These are phyloP conservation scores for Annulohypoxylon moriforme DNA, from an alignment of 495 filamentous ascomycete species.

Conservation along the genomic window DNA sequence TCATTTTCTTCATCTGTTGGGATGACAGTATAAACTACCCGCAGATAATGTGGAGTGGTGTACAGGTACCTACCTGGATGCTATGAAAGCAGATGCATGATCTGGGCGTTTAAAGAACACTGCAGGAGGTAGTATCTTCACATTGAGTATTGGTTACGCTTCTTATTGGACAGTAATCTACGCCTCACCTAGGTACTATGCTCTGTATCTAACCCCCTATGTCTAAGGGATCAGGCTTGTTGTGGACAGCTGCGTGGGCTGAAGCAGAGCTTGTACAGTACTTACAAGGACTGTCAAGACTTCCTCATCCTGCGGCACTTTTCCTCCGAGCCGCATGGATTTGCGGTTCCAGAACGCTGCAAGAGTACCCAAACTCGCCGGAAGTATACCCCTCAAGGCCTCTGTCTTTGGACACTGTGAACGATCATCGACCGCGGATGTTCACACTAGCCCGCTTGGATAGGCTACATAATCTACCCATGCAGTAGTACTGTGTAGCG, in stretches of 20 bases:
- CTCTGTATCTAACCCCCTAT: constrained; percentile 6
- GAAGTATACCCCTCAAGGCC: not conserved
- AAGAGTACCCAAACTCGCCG: constrained; percentile 5
- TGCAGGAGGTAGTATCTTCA: constrained; percentile 17
- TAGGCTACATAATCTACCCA: constrained; percentile 23
- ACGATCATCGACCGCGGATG: constrained; percentile 18
- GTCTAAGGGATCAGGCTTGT: not conserved
- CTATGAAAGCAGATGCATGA: constrained; percentile 5
- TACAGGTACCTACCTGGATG: constrained; percentile 3
- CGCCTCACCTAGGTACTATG: not conserved
- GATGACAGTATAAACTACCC: not conserved
- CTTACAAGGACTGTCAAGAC: not conserved
- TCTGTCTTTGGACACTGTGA: constrained; percentile 26
- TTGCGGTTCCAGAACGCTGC: constrained; percentile 16
- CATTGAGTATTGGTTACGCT: not conserved
- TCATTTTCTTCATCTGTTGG: not conserved
- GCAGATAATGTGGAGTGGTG: constrained; percentile 11
- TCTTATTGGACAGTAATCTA: constrained; percentile 13
- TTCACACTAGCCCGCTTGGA: constrained; percentile 22
- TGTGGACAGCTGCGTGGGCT: constrained; percentile 9
- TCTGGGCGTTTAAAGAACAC: constrained; percentile 1
- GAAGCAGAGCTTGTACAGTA: constrained; percentile 15
- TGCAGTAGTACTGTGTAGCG: constrained; percentile 29
- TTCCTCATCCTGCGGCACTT: constrained; percentile 14
- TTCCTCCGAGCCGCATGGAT: constrained; percentile 16